Evolutionary conservation across 2,329 filamentous ascomycete species (phyloP), one percentile per base, ranked within the genome.

Genomic region (Alternaria sp.): DNA sequence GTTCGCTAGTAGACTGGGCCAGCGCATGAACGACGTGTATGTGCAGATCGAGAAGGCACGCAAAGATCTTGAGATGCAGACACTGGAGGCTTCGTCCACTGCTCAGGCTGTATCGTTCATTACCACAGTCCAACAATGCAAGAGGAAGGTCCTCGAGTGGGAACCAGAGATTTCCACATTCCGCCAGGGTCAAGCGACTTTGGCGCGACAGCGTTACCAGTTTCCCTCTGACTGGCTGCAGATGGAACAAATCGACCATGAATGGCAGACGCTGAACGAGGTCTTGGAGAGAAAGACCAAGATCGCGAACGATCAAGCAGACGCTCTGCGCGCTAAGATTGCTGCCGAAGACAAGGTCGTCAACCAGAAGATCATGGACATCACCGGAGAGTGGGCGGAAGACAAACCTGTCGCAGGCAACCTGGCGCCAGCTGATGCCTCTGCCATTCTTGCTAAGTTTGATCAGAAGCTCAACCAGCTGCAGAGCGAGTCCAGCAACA

Each of bases 91-190:
- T 20, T 94, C 92, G 5, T 98, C 95, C 1, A 99, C 95, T 5
- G 94, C 94, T 0, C 94, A 98, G 76, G 95, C 96, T 25, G 96
- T 99, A 4, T 93, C 95, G 38, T 99, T 99, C 80, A 99, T 99
- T 75, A 99, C 96, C 0, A 94, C 94, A 55, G 95, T 99, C 5
- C 95, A 99, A 81, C 92, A 92, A 74, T 97, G 93, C 82, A 97
- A 96, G 83, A 90, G 93, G 51, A 96, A 96, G 77, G 94, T 96
- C 53, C 94, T 93, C 79, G 84, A 90, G 4, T 99, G 95, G 95
- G 93, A 93, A 7, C 94, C 94, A 0, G 95, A 99, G 77, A 92
- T 99, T 41, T 94, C 97, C 72, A 91, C 93, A 49, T 99, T 99
- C 83, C 89, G 93, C 30, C 94, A 98, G 80, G 95, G 96, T 54